Base-by-base conservation (phyloP, 352 stramenopile genomes). In the Phytopythium oedochilum region DNA sequence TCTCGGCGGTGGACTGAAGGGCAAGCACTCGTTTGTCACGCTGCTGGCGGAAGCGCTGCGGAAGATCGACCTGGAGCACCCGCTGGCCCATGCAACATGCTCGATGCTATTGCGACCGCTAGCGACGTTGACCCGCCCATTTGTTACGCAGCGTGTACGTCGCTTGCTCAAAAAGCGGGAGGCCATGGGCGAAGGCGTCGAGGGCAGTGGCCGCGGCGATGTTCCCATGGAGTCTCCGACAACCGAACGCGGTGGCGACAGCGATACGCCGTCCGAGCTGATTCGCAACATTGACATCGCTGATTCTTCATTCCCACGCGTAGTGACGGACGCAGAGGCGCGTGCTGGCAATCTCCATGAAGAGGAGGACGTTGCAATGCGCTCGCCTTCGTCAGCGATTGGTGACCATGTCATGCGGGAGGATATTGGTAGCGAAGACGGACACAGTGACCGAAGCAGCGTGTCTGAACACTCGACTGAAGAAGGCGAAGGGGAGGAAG, bases 71-170 rank as follows among this genome's bases (percentile, higher is more conserved):
- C 46, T 94, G 48, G 75, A 82, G 10, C 83, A 94, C 55, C 83
- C 83, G 23, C 68, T 94, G 39, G 86, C 86, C 8, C 72, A 88
- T 49, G 64, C 80, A 32, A 87, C 79, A 9, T 92, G 82, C 52
- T 74, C 69, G 9, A 96, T 93, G 82, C 56, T 94, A 23, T 57
- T 96, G 25, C 78, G 82, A n/a, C 86, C 83, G 12, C 55, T 96
- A 15, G 85, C 82, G 18, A 91, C 84, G 0, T 55, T 96, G 29
- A 94, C 83, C 0, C 78, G 86, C 18, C 82, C 83, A 22, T 92
- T 92, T 59, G 83, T 94, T 28, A 89, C 80, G 0, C 78, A 92
- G 28, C 78, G 81, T 15, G 66, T 93, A 11, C 71, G 71, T 3
- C 81, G 80, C 25, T 45, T 92, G 29, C 53, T 88, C 26, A 82